Evolutionary conservation across 345 rosid genomes (phyloP).

Genomic region (Populus ilicifolia): DNA sequence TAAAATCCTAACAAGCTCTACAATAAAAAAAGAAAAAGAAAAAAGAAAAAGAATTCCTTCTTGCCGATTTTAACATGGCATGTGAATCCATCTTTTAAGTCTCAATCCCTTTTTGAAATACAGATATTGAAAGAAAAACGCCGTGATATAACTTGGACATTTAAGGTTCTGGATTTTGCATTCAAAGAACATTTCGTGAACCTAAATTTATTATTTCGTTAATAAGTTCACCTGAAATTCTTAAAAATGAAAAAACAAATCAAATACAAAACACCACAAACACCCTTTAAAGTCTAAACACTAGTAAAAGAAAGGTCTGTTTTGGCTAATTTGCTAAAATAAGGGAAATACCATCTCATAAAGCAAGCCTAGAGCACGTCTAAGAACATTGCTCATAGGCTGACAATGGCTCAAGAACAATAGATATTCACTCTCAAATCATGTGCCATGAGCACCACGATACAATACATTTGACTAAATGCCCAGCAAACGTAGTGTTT

Average conservation of each 20-base stretch:
- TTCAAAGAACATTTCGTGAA: not conserved
- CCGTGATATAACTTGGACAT: not conserved
- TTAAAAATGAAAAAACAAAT: too few species aligned
- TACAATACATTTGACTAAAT: too few species aligned
- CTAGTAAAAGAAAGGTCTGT: not conserved
- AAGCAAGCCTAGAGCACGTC: not conserved
- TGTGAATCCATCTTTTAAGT: not conserved
- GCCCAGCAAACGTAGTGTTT: not conserved
- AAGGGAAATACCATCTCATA: not conserved
- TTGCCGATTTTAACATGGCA: not conserved
- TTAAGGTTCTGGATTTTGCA: not conserved
- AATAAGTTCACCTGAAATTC: not conserved
- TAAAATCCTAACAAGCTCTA: not conserved
- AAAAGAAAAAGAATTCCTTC: not conserved
- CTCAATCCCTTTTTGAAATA: not conserved
- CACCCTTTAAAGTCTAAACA: not conserved
- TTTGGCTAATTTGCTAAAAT: not conserved
- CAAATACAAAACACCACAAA: too few species aligned
- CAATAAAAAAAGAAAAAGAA: too few species aligned
- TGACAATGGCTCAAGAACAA: not conserved
- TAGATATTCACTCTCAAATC: not conserved
- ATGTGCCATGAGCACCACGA: not conserved
- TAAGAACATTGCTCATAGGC: not conserved
- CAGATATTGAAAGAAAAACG: not conserved
- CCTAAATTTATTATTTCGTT: too few species aligned